Evolutionary conservation across 176 grass and related monocot species (phyloP).

Genomic region (Eragrostis curvula): DNA sequence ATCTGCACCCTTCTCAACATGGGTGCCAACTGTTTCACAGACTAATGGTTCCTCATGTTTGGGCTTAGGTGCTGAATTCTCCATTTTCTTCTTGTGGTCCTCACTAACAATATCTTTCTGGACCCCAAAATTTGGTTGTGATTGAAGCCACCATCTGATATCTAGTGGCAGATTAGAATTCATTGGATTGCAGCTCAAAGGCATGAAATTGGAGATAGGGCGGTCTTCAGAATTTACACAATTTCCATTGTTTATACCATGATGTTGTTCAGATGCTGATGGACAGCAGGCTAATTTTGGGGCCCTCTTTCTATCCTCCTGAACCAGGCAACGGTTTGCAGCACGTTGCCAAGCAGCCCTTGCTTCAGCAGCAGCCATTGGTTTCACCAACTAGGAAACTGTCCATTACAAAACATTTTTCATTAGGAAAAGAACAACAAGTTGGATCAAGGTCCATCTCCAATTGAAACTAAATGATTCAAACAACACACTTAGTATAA

Average conservation of each 20-base stretch:
- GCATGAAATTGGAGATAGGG: constrained; percentile 52
- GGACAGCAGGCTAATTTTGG: constrained; percentile 76
- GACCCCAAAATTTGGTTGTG: constrained; percentile 63
- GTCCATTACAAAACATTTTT: background rate
- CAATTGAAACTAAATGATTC: constrained; percentile 1
- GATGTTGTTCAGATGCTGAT: constrained; percentile 53
- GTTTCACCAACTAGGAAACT: constrained; percentile 32
- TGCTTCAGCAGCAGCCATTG: constrained; percentile 95
- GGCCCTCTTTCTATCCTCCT: constrained; percentile 95
- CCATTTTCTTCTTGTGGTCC: constrained; percentile 35
- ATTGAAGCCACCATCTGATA: constrained; percentile 81
- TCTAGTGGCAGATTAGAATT: constrained; percentile 61
- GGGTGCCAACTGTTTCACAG: constrained; percentile 30
- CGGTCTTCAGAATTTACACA: constrained; percentile 37
- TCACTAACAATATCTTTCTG: constrained; percentile 58
- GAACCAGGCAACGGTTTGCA: constrained; percentile 81
- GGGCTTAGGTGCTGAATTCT: constrained; percentile 33
- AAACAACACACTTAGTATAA: background rate
- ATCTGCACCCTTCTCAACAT: constrained; percentile 26
- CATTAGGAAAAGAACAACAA: background rate
- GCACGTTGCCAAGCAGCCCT: constrained; percentile 90
- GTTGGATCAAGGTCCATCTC: background rate
- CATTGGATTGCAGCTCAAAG: constrained; percentile 60
- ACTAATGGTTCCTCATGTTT: constrained; percentile 34
- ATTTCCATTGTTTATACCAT: constrained; percentile 42